Evolutionary conservation across 1,284 basidiomycete genomes (phyloP).

Genomic region (Marasmius sp.): DNA sequence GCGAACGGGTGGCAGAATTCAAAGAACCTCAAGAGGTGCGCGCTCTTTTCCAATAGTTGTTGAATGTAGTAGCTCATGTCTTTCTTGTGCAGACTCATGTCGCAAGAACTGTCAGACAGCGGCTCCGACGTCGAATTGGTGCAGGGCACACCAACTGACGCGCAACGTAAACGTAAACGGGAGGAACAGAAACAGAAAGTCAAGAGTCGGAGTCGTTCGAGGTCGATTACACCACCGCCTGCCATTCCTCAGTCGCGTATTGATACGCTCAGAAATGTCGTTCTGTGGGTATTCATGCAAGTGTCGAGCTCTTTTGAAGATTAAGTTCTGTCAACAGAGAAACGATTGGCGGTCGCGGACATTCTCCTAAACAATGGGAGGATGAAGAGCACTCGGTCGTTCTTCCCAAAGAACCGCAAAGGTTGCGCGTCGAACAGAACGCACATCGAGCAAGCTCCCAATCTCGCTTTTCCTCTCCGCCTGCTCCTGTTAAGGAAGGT

Average conservation of each 20-base stretch:
- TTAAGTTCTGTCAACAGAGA: conserved; percentile 33
- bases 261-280: conserved; percentile 51
- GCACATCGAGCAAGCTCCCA: conserved; percentile 11
- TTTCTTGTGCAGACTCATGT: conserved; percentile 31
- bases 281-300: conserved; percentile 45
- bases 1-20: conserved; percentile 33
- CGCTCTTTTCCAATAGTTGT: neutral
- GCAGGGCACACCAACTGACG: conserved; percentile 29
- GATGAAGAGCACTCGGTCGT: conserved; percentile 48
- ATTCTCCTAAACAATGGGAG: conserved; percentile 39
- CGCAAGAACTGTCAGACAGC: conserved; percentile 41
- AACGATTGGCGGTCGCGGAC: conserved; percentile 42
- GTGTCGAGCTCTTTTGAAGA: neutral
- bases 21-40: conserved; percentile 33
- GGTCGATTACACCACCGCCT: conserved; percentile 74
- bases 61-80: neutral
- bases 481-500: conserved; percentile 28
- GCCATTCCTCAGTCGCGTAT: conserved; percentile 49
- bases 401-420: conserved; percentile 58
- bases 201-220: conserved; percentile 53
- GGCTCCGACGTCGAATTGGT: conserved; percentile 39
- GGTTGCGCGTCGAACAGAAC: conserved; percentile 49
- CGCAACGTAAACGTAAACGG: conserved; percentile 30
- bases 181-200: conserved; percentile 33
- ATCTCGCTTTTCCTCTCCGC: conserved; percentile 21